Conservation (phyloP, 2,329 filamentous ascomycete species). For the Diplocarpon rosae region DNA sequence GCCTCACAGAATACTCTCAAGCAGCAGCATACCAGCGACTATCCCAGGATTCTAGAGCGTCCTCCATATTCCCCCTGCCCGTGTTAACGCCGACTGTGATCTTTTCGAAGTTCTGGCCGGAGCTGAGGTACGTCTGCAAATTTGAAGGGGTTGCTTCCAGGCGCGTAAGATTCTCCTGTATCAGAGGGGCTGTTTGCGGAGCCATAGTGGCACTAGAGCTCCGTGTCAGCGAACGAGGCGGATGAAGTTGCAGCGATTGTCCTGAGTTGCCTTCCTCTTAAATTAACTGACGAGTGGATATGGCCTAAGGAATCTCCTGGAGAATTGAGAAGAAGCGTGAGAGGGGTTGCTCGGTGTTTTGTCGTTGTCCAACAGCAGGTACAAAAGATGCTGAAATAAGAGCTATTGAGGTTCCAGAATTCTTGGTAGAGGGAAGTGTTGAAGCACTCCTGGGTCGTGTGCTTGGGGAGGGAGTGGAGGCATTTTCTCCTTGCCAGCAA, state of each 20-base stretch:
- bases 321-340: too few relatives aligned
- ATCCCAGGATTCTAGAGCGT: constrained; percentile 9
- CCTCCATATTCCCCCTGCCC: background rate
- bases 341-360: too few relatives aligned
- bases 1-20: background rate
- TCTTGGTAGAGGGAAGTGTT: too few relatives aligned
- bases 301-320: too few relatives aligned
- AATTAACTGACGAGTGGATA: too few relatives aligned
- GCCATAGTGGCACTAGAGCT: background rate
- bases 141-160: constrained; percentile 5
- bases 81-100: constrained; percentile 1
- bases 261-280: background rate
- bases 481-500: too few relatives aligned
- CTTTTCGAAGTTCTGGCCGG: constrained; percentile 10
- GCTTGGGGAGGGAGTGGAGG: too few relatives aligned
- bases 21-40: constrained; percentile 5
- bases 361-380: too few relatives aligned
- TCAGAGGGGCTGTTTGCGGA: background rate
- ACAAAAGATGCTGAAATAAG: too few relatives aligned
- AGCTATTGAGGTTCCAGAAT: too few relatives aligned
- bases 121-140: constrained; percentile 10
- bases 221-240: background rate
- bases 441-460: too few relatives aligned
- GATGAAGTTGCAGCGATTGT: background rate
- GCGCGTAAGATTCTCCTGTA: background rate